Evolutionary conservation across 2,329 filamentous ascomycete genomes (phyloP).

Genomic region (Hypoxylon sp.): DNA sequence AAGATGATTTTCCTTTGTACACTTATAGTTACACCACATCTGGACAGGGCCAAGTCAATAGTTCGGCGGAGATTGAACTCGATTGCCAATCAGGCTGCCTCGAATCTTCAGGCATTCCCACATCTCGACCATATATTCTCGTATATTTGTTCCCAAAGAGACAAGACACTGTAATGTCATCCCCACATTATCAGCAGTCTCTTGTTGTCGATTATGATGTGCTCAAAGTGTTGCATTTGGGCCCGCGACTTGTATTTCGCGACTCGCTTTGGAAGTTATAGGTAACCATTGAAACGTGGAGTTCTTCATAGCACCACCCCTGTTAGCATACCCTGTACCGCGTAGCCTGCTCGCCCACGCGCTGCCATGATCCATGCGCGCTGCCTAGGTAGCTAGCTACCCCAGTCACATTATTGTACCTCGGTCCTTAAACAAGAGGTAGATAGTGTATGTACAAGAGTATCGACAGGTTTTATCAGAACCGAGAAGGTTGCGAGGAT

Average conservation of each 20-base stretch:
- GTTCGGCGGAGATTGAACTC: constrained; percentile 23
- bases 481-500: constrained; percentile 38
- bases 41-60: constrained; percentile 35
- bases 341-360: constrained; percentile 26
- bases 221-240: constrained; percentile 33
- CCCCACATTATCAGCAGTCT: constrained; percentile 24
- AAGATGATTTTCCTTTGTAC: constrained; percentile 20
- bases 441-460: constrained; percentile 12
- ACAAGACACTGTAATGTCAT: constrained; percentile 22
- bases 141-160: constrained; percentile 23
- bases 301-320: constrained; percentile 36
- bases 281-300: constrained; percentile 45
- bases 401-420: constrained; percentile 31
- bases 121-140: constrained; percentile 34
- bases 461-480: constrained; percentile 33
- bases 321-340: constrained; percentile 29
- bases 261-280: constrained; percentile 39
- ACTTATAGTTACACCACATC: constrained; percentile 16
- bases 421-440: constrained; percentile 23
- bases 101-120: constrained; percentile 31
- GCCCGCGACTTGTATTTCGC: constrained; percentile 34
- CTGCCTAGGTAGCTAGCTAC: constrained; percentile 24
- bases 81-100: constrained; percentile 26
- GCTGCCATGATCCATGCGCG: constrained; percentile 37
- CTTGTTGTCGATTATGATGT: constrained; percentile 39